Base-by-base conservation (phyloP, 371 early-diverging fungal species). In the Mortierella sp. region DNA sequence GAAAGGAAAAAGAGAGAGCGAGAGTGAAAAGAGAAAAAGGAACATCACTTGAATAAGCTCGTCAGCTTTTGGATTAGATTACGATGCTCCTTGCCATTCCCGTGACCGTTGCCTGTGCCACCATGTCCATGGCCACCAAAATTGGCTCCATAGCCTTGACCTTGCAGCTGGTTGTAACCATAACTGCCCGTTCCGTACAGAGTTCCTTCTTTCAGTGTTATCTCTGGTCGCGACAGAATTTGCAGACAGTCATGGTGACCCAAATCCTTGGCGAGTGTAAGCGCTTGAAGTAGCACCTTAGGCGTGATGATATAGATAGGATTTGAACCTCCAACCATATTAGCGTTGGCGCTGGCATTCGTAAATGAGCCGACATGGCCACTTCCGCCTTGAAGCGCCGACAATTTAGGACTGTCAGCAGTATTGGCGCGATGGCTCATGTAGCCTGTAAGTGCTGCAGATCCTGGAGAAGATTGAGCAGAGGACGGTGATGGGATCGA, bases 391-490 rank as follows among this genome's bases (percentile, higher is more conserved):
- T 68, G 78, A 6, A 74, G 35, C 0, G 72, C 57, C 14, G 70
- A 64, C 60, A 75, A 28, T 43, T 75, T 80, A 2, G 75, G 80
- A 16, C 75, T 4, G 64, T 70, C 75, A 6, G 52, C 59, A 26
- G 65, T 45, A 49, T 78, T 72, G 60, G 43, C 49, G 0, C 81
- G 76, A 39, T 75, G 76, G 45, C 63, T 66, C 81, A 81, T 81
- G 60, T 81, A 81, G 22, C 81, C 76, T 54, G 49, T 45, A 40
- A 81, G 35, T 0, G 66, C 73, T 5, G 72, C 76, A 3, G 81
- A 81, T n/a, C 73, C 71, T 11, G 81, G 81, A 2, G 81, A 81
- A 9, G 81, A 81, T n/a, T 81, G 81, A 2, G 81, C 81, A 26
- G 81, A 81, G 39, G 66, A 81, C 14, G 81, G 81, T 22, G 81